Conservation (phyloP, 441 rosid genomes). For the Pelargonium fulgidum region DNA sequence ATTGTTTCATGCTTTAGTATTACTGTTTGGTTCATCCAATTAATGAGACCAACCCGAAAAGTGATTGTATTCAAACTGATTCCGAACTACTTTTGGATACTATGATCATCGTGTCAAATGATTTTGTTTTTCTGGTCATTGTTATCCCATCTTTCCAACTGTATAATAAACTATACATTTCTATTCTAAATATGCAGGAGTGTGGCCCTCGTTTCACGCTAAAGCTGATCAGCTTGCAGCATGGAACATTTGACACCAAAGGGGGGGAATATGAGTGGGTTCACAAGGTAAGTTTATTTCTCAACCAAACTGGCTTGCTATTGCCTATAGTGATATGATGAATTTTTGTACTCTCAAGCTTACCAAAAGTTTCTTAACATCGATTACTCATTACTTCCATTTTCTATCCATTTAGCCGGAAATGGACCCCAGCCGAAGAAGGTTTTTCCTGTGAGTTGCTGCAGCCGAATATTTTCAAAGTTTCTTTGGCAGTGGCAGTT, state of each 20-base stretch:
- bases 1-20: neutral
- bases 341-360: neutral
- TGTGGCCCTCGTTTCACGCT: conserved; percentile 87
- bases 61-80: too few relatives aligned
- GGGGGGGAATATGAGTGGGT: conserved; percentile 91
- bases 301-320: neutral
- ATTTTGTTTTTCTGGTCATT: neutral
- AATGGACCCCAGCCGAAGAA: conserved; percentile 91
- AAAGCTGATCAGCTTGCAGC: conserved; percentile 67
- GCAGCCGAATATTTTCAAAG: neutral
- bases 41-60: too few relatives aligned
- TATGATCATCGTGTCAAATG: neutral
- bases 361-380: neutral
- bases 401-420: conserved; percentile 51
- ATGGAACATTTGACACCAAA: conserved; percentile 79
- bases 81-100: neutral
- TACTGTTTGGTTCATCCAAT: too few relatives aligned
- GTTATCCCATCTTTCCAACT: too few relatives aligned
- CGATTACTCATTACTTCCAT: neutral
- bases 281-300: conserved; percentile 57
- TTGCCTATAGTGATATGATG: neutral
- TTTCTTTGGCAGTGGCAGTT: neutral
- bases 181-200: conserved; percentile 36
- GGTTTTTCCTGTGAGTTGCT: conserved; percentile 67
- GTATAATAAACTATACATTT: neutral